Evolutionary conservation across 768 basidiomycete genomes (phyloP).

Genomic region (Tricholomella constricta): DNA sequence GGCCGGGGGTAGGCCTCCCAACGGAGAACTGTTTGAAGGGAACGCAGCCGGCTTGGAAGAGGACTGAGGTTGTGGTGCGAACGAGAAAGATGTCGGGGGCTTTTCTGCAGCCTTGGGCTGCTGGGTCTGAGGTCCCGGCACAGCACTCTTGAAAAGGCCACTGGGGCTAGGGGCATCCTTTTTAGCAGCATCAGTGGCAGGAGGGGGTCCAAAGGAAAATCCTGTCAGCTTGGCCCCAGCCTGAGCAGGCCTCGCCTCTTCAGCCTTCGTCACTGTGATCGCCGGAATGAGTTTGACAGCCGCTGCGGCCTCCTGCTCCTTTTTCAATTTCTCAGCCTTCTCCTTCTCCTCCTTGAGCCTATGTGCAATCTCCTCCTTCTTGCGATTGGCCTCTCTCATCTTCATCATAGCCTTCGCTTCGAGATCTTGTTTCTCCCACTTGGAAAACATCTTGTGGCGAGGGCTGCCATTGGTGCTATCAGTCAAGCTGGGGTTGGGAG

Average conservation of each 20-base stretch:
- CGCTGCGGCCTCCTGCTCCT: slow-evolving; percentile 23
- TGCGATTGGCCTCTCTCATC: slow-evolving; percentile 53
- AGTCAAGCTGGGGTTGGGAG: slow-evolving; percentile 33
- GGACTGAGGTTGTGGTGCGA: slow-evolving; percentile 12
- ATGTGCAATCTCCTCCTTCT: slow-evolving; percentile 41
- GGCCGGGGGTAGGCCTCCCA: slow-evolving; percentile 12
- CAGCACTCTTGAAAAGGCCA: neutral
- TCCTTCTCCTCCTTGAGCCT: slow-evolving; percentile 46
- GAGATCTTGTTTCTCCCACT: slow-evolving; percentile 86
- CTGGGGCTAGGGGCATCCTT: slow-evolving; percentile 8
- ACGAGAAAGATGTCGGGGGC: slow-evolving; percentile 13
- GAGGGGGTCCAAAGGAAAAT: slow-evolving; percentile 23
- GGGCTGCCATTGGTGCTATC: slow-evolving; percentile 58
- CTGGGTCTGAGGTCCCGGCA: neutral
- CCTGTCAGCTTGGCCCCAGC: slow-evolving; percentile 20
- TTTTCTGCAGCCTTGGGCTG: slow-evolving; percentile 6
- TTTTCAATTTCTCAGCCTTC: slow-evolving; percentile 29
- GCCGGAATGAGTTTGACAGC: slow-evolving; percentile 25
- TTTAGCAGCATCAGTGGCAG: slow-evolving; percentile 11
- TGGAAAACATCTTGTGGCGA: slow-evolving; percentile 54
- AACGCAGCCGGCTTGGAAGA: slow-evolving; percentile 13
- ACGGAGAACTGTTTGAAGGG: neutral
- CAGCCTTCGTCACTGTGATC: slow-evolving; percentile 32
- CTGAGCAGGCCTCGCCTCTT: slow-evolving; percentile 21
- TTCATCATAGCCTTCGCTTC: slow-evolving; percentile 79